phyloP scores from a whole-genome alignment of 2,329 filamentous ascomycete genomes.

The Pleomassaria siparia region DNA sequence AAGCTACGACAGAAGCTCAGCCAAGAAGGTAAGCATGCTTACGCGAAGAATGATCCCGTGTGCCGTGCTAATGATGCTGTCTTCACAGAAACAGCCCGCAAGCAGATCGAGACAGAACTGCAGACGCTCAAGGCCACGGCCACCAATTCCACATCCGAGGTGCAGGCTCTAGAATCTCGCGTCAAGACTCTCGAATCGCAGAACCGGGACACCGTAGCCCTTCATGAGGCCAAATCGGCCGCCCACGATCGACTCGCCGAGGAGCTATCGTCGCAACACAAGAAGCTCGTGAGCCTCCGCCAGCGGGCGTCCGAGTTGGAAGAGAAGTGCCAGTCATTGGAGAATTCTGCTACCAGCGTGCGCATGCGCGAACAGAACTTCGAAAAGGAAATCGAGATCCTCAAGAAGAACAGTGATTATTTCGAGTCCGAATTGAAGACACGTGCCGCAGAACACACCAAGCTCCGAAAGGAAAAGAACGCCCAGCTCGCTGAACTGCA shows the following conservation, averaged over 20 bases:
- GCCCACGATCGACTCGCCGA: conserved; percentile 83
- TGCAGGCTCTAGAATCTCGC: conserved; percentile 76
- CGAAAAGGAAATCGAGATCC: conserved; percentile 85
- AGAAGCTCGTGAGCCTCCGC: conserved; percentile 80
- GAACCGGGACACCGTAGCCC: conserved; percentile 84
- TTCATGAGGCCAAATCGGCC: conserved; percentile 86
- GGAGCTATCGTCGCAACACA: conserved; percentile 84
- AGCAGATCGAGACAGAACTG: conserved; percentile 78
- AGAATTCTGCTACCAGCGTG: conserved; percentile 75
- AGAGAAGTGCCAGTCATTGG: conserved; percentile 78
- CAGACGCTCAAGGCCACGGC: conserved; percentile 74
- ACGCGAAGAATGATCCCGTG: not conserved
- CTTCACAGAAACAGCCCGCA: conserved; percentile 69
- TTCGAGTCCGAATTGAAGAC: conserved; percentile 89
- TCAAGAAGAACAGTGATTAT: conserved; percentile 91
- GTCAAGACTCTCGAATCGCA: conserved; percentile 86
- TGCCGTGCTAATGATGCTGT: conserved; percentile 14
- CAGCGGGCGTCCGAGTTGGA: conserved; percentile 81
- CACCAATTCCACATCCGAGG: conserved; percentile 70
- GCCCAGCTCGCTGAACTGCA: conserved; percentile 86
- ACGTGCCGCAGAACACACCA: conserved; percentile 82
- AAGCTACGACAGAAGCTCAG: conserved; percentile 79
- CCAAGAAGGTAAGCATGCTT: conserved; percentile 68
- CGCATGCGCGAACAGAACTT: conserved; percentile 90
- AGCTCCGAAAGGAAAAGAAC: conserved; percentile 92